Evolutionary conservation across 2,329 filamentous ascomycete species (phyloP), one percentile per base, ranked within the genome.

Genomic region (Xylariaceae sp.): DNA sequence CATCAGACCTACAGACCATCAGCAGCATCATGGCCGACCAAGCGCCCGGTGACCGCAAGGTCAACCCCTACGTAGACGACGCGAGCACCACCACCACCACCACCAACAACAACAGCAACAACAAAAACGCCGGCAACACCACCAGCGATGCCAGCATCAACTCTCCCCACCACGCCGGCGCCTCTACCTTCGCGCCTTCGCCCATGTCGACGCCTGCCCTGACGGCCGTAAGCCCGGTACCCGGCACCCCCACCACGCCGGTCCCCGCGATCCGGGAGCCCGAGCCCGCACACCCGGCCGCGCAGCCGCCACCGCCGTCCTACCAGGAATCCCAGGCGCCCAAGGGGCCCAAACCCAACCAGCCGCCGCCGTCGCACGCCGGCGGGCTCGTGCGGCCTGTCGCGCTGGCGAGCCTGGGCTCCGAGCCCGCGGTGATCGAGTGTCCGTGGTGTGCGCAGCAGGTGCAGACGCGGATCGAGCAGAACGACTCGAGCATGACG

Each of bases 401-500:
- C 6, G 30, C 30, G 30, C 30, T 32, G 8, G 6, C 13, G 6
- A 32, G 30, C 16, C 13, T 38, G 18, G 36, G 36, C 11, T 4
- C n/a, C 16, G 11, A 31, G 19, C 40, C 46, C 3, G 46, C 46
- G 16, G n/a, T 41, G 19, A 42, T 48, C 16, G 39, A 48, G 39
- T 48, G 46, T 11, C 46, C 46, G 4, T 48, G 42, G 38, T 48
- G 46, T 33, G 17, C 36, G 13, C 24, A 33, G 9, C 32, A 39
- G 13, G 40, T 28, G 16, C 46, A 37, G 35, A 48, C 46, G 9
- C 34, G 43, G 4, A 39, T 43, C 11, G 30, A 41, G 11, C 39
- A 48, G 32, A 17, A 37, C 17, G 38, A 46, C 38, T 48, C 46
- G 16, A 36, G 37, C 30, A 48, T 44, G 43, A 48, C 43, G n/a